Base-by-base conservation (phyloP, 805 yeast genomes). In the Jamesozyma piceae region DNA sequence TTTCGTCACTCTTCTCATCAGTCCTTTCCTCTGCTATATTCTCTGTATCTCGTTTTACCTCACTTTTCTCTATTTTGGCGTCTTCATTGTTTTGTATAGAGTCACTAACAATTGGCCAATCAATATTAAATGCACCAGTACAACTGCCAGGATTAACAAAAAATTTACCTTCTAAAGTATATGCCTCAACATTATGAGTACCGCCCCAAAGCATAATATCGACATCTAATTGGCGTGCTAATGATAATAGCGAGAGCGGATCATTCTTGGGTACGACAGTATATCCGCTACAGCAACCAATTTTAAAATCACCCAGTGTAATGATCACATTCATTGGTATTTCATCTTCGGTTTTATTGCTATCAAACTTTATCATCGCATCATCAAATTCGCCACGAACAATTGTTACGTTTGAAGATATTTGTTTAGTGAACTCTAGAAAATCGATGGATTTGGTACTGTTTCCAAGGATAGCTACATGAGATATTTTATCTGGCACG, bases 61-160 rank as follows among this genome's bases (percentile, higher is more conserved):
- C 41, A 14, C 38, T 31, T 4, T 40, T 39, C 24, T 40, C 35
- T 21, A 19, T 22, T 8, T 11, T 27, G 13, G 30, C 37, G 11
- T 39, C 20, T 19, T 36, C 33, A 26, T 28, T 34, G 2, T 20
- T 37, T 18, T 14, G 11, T 11, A 32, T 10, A 10, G 51, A 55
- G 20, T 62, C 63, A 27, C 60, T 60, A 1, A 52, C 54, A 22
- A 62, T 50, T 4, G 79, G 79, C 65, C 79, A 77, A 54, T 79
- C 81, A 27, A 83, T 73, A 35, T 74, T 73, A 50, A 74, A 77
- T 0, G 97, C 96, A 21, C 98, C 98, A 0, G 97, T 89, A 34
- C 95, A 95, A 57, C 95, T 82, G 0, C 98, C 98, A 0, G 98
- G 97, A 60, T 86, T 90, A n/a, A 92, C 74, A 56, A 92, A 92